Percentiles rank a stretch among this genome's conserved stretches.
Evolutionary conservation across 805 yeast species (phyloP).

Genomic region (Wickerhamiella sergipiensis): DNA sequence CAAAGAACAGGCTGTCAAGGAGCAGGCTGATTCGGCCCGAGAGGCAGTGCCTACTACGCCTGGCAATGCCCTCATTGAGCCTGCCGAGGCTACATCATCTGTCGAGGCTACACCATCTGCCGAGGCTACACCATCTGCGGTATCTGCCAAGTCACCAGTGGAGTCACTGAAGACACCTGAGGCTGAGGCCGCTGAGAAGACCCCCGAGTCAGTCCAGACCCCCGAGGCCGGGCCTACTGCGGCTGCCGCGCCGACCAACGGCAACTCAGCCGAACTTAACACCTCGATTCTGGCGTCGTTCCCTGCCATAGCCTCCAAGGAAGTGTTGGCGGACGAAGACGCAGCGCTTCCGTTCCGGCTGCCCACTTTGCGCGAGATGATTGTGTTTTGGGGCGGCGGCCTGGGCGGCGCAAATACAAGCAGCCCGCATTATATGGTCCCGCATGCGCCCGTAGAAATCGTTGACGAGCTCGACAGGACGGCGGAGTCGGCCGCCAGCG

Average conservation of each 20-base stretch:
- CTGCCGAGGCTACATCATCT: too few species aligned
- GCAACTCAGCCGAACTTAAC: background rate
- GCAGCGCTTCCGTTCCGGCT: slow-evolving; percentile 37
- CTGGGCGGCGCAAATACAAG: slow-evolving; percentile 40
- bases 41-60: too few species aligned
- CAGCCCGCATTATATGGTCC: slow-evolving; percentile 14
- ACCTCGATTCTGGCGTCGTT: slow-evolving; percentile 4
- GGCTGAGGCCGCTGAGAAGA: too few species aligned
- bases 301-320: slow-evolving; percentile 12
- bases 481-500: background rate
- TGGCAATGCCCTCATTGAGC: too few species aligned
- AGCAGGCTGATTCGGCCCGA: too few species aligned
- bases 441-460: slow-evolving; percentile 12
- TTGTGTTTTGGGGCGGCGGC: slow-evolving; percentile 67
- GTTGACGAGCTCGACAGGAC: slow-evolving; percentile 9
- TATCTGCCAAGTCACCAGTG: too few species aligned
- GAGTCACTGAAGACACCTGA: too few species aligned
- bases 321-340: slow-evolving; percentile 24
- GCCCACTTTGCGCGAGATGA: slow-evolving; percentile 63
- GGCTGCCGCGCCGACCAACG: too few species aligned
- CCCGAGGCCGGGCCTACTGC: too few species aligned
- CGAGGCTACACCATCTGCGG: too few species aligned
- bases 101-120: too few species aligned
- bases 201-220: too few species aligned
- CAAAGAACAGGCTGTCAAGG: background rate